phyloP scores from a whole-genome alignment of 2,329 filamentous ascomycete genomes.

The Botrytis aclada region DNA sequence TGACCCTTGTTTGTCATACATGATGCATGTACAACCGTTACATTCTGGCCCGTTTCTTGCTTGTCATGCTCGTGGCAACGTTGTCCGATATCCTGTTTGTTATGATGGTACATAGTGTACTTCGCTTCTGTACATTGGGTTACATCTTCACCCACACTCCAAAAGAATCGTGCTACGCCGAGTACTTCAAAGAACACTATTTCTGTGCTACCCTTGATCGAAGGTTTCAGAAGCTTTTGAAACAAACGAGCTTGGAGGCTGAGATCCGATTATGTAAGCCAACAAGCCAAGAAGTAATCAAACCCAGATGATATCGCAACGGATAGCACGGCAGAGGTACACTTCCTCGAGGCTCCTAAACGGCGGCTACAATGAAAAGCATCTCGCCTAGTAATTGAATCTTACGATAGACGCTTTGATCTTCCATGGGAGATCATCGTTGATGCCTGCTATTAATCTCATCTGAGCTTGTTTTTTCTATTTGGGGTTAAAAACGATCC shows the following conservation, averaged over 20 bases:
- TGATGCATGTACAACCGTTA: slow-evolving; percentile 11
- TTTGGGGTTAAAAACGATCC: neutral
- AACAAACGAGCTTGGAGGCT: slow-evolving; percentile 17
- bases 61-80: slow-evolving; percentile 18
- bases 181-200: slow-evolving; percentile 4
- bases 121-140: slow-evolving; percentile 2
- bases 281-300: neutral
- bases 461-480: neutral
- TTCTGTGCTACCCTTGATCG: slow-evolving; percentile 4
- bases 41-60: slow-evolving; percentile 6
- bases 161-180: neutral
- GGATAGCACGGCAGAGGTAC: slow-evolving; percentile 3
- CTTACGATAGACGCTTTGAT: slow-evolving; percentile 3
- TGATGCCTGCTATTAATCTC: neutral
- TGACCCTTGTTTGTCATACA: slow-evolving; percentile 4
- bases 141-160: slow-evolving; percentile 4
- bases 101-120: neutral
- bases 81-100: slow-evolving; percentile 5
- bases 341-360: too few relatives aligned
- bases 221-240: slow-evolving; percentile 19
- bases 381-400: neutral
- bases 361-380: neutral
- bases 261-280: neutral
- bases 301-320: neutral
- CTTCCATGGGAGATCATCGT: neutral